Evolutionary conservation across 2,329 filamentous ascomycete genomes (phyloP).

Genomic region (Beauveria asiatica): DNA sequence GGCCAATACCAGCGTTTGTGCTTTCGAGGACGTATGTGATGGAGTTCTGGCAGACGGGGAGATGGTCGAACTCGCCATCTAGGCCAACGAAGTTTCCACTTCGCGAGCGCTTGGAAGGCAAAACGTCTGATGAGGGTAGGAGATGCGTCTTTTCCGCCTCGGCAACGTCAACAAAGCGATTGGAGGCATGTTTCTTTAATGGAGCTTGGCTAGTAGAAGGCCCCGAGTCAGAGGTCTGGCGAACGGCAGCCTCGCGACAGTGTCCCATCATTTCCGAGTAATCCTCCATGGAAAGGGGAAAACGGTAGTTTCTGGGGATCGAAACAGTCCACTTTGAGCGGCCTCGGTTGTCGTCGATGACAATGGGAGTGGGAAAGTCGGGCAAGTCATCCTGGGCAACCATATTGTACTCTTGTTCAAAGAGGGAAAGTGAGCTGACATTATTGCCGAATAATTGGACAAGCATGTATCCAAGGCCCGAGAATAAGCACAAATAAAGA

Average conservation of each 20-base stretch:
- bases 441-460: conserved; percentile 21
- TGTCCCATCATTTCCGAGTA: conserved; percentile 63
- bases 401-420: conserved; percentile 52
- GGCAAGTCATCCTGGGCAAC: conserved; percentile 58
- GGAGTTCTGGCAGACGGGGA: conserved; percentile 56
- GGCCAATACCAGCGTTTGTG: conserved; percentile 66
- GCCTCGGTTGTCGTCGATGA: conserved; percentile 57
- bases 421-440: conserved; percentile 35
- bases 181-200: conserved; percentile 47
- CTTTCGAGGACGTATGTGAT: conserved; percentile 72
- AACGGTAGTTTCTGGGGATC: conserved; percentile 58
- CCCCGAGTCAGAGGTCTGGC: conserved; percentile 39
- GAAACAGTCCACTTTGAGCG: conserved; percentile 71
- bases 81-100: conserved; percentile 41
- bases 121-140: conserved; percentile 37
- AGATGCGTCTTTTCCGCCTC: conserved; percentile 61
- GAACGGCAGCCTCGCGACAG: conserved; percentile 54
- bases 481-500: conserved; percentile 43
- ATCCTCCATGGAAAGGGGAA: conserved; percentile 57
- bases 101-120: conserved; percentile 30
- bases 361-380: conserved; percentile 62
- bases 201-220: conserved; percentile 32
- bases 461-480: conserved; percentile 42
- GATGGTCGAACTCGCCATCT: conserved; percentile 33
- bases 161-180: conserved; percentile 61